Base-by-base conservation (phyloP, 129 eudicot genomes). In the Rutidosis leptorrhynchoides region DNA sequence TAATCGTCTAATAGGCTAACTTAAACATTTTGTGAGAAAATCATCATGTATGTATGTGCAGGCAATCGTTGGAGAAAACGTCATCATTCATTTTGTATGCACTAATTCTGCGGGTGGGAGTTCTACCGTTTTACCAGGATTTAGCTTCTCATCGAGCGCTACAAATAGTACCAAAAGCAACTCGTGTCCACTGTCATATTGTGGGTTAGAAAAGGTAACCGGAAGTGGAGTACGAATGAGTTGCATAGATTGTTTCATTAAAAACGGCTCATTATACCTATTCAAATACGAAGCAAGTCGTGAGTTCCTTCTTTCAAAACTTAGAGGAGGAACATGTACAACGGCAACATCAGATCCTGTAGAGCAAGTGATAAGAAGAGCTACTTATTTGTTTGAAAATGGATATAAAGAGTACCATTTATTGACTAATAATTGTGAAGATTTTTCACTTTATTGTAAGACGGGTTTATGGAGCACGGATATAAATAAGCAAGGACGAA, bases 11-110 rank as follows among this genome's bases (percentile, higher is more conserved):
- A n/a, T n/a, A n/a, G n/a, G n/a, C n/a, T n/a, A n/a, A n/a, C n/a
- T n/a, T n/a, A n/a, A n/a, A n/a, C n/a, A n/a, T n/a, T n/a, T n/a
- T n/a, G n/a, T n/a, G n/a, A n/a, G n/a, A n/a, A n/a, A n/a, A n/a
- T n/a, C n/a, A n/a, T n/a, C n/a, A n/a, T n/a, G n/a, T n/a, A n/a
- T n/a, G n/a, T n/a, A n/a, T n/a, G n/a, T n/a, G n/a, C 10, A 49
- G 74, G 67, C 24, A 37, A 7, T 57, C 22, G 26, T 69, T 2
- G 64, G 24, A 10, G 53, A 42, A 17, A 30, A 12, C 45, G 40
- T n/a, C 14, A 26, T 57, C 11, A 57, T 69, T n/a, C 56, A 57
- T 57, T 69, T 57, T 69, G 74, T 69, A 53, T 55, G 42, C 74
- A 28, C 74, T 15, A 56, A 14, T 20, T 14, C 1, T 20, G 21